These are phyloP conservation scores for Inonotus obliquus DNA, from an alignment of 1,284 basidiomycete species.

Conservation along the genomic window DNA sequence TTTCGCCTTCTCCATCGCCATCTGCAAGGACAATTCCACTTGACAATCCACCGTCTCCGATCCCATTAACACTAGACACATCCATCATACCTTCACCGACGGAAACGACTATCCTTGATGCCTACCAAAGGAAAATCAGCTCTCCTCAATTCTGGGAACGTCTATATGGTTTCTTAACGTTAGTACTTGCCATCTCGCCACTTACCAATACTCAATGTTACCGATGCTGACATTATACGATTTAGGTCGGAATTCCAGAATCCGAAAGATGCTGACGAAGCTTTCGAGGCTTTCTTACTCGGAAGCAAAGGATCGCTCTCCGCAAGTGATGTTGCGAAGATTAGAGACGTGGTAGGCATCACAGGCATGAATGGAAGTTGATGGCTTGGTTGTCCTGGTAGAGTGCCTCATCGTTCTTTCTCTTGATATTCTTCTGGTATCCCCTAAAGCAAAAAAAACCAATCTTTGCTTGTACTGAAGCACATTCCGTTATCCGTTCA, in stretches of 20 bases:
- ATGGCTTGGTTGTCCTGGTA: slow-evolving; percentile 5
- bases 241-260: slow-evolving; percentile 51
- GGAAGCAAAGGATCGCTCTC: slow-evolving; percentile 67
- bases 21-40: slow-evolving; percentile 29
- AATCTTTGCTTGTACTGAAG: no score
- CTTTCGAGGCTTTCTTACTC: slow-evolving; percentile 73
- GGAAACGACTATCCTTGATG: slow-evolving; percentile 38
- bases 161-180: slow-evolving; percentile 62
- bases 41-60: slow-evolving; percentile 51
- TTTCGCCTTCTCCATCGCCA: slow-evolving; percentile 64
- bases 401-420: neutral
- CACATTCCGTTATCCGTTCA: no score
- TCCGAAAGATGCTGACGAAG: slow-evolving; percentile 49
- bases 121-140: slow-evolving; percentile 67
- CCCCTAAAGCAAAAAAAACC: neutral
- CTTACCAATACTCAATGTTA: neutral
- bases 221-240: neutral
- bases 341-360: slow-evolving; percentile 70
- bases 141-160: slow-evolving; percentile 75
- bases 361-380: slow-evolving; percentile 76
- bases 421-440: neutral
- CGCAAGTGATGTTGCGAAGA: slow-evolving; percentile 71
- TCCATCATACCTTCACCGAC: slow-evolving; percentile 40
- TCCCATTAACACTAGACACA: slow-evolving; percentile 60
- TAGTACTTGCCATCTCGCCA: neutral